These are phyloP conservation scores for Lactarius pseudohatsudake DNA, from an alignment of 768 basidiomycete genomes.

Conservation along the genomic window DNA sequence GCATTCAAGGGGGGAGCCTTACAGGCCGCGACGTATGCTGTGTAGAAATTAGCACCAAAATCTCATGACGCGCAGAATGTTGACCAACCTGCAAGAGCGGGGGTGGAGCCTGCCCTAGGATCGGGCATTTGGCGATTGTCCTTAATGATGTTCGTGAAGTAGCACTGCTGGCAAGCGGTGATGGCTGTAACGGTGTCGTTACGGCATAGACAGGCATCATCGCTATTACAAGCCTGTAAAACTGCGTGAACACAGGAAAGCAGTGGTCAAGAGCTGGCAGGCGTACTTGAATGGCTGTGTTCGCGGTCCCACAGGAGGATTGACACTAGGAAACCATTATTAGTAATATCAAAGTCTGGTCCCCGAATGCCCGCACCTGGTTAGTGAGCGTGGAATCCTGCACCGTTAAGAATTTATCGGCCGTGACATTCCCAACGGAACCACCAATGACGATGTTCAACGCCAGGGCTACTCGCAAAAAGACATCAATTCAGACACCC, in stretches of 20 bases:
- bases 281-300: conserved; percentile 33
- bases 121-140: conserved; percentile 51
- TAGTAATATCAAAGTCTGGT: neutral
- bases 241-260: neutral
- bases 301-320: conserved; percentile 34
- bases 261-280: neutral
- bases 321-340: conserved; percentile 38
- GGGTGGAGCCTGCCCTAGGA: conserved; percentile 56
- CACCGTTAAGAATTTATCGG: conserved; percentile 47
- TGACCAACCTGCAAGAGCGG: conserved; percentile 54
- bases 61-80: neutral
- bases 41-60: neutral
- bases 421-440: conserved; percentile 38
- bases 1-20: conserved; percentile 35
- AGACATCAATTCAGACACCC: neutral
- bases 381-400: conserved; percentile 34
- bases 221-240: conserved; percentile 43
- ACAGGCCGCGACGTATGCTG: conserved; percentile 61
- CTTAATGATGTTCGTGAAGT: conserved; percentile 55
- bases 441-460: conserved; percentile 51
- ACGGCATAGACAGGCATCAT: conserved; percentile 57
- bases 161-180: conserved; percentile 62
- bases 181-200: conserved; percentile 44
- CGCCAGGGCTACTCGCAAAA: conserved; percentile 39
- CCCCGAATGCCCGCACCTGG: conserved; percentile 32